Conservation (phyloP, 2,329 filamentous ascomycete species). For the Orbilia oligospora region DNA sequence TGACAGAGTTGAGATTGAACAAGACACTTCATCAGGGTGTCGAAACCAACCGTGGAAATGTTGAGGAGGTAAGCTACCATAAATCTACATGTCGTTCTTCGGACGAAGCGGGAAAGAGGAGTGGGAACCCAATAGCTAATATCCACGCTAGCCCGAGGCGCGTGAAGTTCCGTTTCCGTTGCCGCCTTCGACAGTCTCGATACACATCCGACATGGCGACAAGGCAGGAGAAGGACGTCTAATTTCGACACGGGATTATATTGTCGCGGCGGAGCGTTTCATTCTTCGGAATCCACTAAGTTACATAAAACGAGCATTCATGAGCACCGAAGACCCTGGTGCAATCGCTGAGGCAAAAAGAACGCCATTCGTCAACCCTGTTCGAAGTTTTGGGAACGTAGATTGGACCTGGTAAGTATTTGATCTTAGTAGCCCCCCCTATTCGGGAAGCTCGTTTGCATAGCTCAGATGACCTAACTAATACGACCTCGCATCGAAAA, state of each 20-base stretch:
- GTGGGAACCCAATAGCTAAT: not conserved
- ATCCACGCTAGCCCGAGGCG: conserved; percentile 2
- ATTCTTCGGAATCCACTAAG: conserved; percentile 43
- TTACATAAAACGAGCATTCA: conserved; percentile 55
- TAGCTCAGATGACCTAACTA: not conserved
- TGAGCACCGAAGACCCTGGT: conserved; percentile 55
- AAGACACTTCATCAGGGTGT: conserved; percentile 38
- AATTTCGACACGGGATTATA: conserved; percentile 52
- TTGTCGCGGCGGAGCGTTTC: conserved; percentile 52
- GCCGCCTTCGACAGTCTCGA: conserved; percentile 49
- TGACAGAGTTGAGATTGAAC: conserved; percentile 50
- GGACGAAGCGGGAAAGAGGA: not conserved
- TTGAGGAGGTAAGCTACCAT: conserved; percentile 17
- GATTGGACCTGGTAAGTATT: conserved; percentile 57
- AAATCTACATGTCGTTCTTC: not conserved
- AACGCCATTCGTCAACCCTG: conserved; percentile 48
- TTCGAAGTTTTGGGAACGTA: conserved; percentile 40
- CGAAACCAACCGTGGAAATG: conserved; percentile 36
- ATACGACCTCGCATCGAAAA: conserved; percentile 3
- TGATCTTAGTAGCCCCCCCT: not conserved
- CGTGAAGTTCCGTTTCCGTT: conserved; percentile 45
- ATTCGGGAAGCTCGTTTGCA: conserved; percentile 9
- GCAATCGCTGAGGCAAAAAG: conserved; percentile 38
- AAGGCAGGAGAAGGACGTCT: conserved; percentile 55
- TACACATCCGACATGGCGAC: conserved; percentile 56